Evolutionary conservation across 2,329 filamentous ascomycete genomes (phyloP).

Genomic region (Herpotrichia juniperi): DNA sequence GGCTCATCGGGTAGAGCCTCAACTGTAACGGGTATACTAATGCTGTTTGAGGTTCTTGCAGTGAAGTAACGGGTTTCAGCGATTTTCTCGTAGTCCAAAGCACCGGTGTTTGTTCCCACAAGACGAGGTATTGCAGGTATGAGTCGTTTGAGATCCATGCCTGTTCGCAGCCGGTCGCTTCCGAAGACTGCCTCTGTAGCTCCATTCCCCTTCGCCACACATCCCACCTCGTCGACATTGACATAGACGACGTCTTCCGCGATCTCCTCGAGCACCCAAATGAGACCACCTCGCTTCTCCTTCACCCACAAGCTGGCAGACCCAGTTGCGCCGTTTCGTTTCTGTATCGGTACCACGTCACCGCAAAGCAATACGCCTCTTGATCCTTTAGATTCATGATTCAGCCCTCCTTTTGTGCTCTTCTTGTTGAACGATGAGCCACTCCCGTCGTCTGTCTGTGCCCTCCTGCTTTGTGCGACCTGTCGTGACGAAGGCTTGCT

Average conservation of each 20-base stretch:
- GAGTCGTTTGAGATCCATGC: slow-evolving; percentile 77
- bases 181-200: slow-evolving; percentile 88
- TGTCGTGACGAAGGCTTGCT: slow-evolving; percentile 76
- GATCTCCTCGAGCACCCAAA: slow-evolving; percentile 98
- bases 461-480: slow-evolving; percentile 60
- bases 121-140: slow-evolving; percentile 83
- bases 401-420: slow-evolving; percentile 61
- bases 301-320: slow-evolving; percentile 98
- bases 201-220: slow-evolving; percentile 73
- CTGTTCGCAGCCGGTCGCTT: slow-evolving; percentile 67
- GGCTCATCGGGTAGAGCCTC: slow-evolving; percentile 72
- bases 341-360: slow-evolving; percentile 97
- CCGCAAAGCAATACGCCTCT: slow-evolving; percentile 91
- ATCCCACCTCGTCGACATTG: slow-evolving; percentile 76
- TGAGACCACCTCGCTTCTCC: slow-evolving; percentile 90
- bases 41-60: slow-evolving; percentile 74
- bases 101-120: slow-evolving; percentile 72
- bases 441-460: slow-evolving; percentile 69
- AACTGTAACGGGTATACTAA: slow-evolving; percentile 85
- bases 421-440: slow-evolving; percentile 53
- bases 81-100: slow-evolving; percentile 79
- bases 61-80: slow-evolving; percentile 80
- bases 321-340: slow-evolving; percentile 88
- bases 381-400: slow-evolving; percentile 77
- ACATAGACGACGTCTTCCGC: slow-evolving; percentile 88